Conservation (phyloP, 169 alveolate species). For the Eimeria sp. region DNA sequence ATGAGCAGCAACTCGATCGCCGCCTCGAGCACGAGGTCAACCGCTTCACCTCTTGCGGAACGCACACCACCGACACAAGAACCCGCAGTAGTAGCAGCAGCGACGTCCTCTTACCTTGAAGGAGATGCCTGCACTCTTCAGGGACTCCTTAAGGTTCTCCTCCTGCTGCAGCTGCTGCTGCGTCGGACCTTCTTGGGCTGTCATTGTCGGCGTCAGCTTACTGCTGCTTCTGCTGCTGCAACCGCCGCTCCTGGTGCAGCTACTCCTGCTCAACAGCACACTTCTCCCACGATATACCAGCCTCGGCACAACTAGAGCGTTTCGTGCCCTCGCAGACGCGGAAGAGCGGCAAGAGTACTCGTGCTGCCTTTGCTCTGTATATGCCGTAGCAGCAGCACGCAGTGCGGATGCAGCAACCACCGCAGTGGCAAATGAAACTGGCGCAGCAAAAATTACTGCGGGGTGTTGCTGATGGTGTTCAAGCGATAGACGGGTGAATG, state of each 20-base stretch:
- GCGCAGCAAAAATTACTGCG: constrained; percentile 1
- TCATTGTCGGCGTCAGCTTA: neutral
- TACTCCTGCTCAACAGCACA: neutral
- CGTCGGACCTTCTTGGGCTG: constrained; percentile 41
- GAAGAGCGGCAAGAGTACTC: neutral
- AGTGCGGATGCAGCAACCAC: neutral
- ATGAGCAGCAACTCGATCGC: neutral
- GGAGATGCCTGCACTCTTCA: constrained; percentile 13
- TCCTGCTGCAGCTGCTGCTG: constrained; percentile 69
- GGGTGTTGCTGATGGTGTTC: neutral
- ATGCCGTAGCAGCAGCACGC: neutral
- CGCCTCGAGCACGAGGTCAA: neutral
- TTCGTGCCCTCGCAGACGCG: neutral
- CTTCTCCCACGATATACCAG: neutral
- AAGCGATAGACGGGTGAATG: neutral
- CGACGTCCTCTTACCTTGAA: constrained; percentile 9
- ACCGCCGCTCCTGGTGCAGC: neutral
- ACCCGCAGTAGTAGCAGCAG: constrained; percentile 29
- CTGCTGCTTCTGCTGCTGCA: constrained; percentile 15
- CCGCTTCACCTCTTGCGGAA: neutral
- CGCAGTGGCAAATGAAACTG: neutral
- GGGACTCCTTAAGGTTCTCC: constrained; percentile 28
- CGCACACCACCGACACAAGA: neutral
- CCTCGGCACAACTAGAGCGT: neutral
- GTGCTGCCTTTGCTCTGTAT: neutral